These are phyloP conservation scores for Hypoxylon rubiginosum DNA, from an alignment of 2,329 filamentous ascomycete genomes.

Conservation along the genomic window DNA sequence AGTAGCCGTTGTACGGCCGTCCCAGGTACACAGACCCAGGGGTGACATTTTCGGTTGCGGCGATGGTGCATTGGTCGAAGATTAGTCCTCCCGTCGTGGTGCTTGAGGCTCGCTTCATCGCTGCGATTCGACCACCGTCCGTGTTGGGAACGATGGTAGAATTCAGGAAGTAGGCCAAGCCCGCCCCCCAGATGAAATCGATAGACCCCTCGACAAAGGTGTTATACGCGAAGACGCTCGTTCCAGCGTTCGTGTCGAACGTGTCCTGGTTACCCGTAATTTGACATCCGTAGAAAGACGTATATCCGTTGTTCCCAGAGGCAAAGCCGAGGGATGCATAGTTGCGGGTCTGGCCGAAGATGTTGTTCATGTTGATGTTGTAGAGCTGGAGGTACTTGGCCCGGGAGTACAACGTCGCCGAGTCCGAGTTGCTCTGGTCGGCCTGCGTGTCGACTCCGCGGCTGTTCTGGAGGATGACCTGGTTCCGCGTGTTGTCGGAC, in stretches of 20 bases:
- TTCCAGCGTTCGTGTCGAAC: slow-evolving; percentile 21
- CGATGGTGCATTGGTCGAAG: slow-evolving; percentile 26
- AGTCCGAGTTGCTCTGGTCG: slow-evolving; percentile 33
- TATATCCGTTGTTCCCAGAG: slow-evolving; percentile 21
- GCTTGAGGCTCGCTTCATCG: slow-evolving; percentile 24
- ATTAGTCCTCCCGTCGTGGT: slow-evolving; percentile 10
- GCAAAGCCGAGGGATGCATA: slow-evolving; percentile 32
- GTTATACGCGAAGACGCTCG: slow-evolving; percentile 30
- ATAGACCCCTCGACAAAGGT: slow-evolving; percentile 26
- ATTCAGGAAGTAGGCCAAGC: slow-evolving; percentile 26
- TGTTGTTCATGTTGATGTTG: slow-evolving; percentile 34
- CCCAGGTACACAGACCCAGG: slow-evolving; percentile 26
- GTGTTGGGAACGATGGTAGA: slow-evolving; percentile 24
- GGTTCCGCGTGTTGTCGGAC: slow-evolving; percentile 17
- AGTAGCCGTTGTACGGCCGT: slow-evolving; percentile 30
- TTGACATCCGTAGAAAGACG: slow-evolving; percentile 31
- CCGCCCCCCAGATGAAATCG: slow-evolving; percentile 34
- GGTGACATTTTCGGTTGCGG: slow-evolving; percentile 7
- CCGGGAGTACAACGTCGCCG: slow-evolving; percentile 29
- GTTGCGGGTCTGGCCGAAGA: slow-evolving; percentile 25
- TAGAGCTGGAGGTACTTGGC: slow-evolving; percentile 23
- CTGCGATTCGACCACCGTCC: slow-evolving; percentile 15
- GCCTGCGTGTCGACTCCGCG: slow-evolving; percentile 29
- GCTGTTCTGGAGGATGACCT: slow-evolving; percentile 27
- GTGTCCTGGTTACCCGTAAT: slow-evolving; percentile 34